A percentile compares a stretch with the other conserved stretches of the same genome.
Conservation (phyloP, 2,329 filamentous ascomycete genomes). For the Penicillium polonicum region DNA sequence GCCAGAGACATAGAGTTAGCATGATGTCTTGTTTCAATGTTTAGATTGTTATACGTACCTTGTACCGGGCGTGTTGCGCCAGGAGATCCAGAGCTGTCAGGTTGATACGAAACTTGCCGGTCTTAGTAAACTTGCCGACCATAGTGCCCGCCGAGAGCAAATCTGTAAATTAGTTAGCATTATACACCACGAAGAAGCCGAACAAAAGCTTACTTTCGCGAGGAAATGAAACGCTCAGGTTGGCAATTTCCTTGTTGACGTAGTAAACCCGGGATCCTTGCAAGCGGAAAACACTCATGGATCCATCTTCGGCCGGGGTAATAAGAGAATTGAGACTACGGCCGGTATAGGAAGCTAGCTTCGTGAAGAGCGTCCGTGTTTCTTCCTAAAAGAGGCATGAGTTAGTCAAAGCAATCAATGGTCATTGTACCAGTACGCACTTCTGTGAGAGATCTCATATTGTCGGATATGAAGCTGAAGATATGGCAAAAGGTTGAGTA, state of each 20-base stretch:
- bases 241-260: constrained; percentile 82
- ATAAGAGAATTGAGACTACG: constrained; percentile 4
- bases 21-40: not conserved
- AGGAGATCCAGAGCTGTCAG: constrained; percentile 89
- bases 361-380: constrained; percentile 74
- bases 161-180: too few relatives aligned
- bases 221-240: constrained; percentile 81
- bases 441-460: constrained; percentile 13
- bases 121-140: too few relatives aligned
- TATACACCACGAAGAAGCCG: too few relatives aligned
- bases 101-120: constrained; percentile 87
- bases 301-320: constrained; percentile 61
- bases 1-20: not conserved
- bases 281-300: constrained; percentile 68
- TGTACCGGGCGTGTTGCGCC: constrained; percentile 87
- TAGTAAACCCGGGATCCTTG: constrained; percentile 87
- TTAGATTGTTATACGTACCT: constrained; percentile 43
- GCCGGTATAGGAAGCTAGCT: constrained; percentile 92
- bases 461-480: constrained; percentile 3
- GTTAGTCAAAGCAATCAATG: not conserved
- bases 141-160: too few relatives aligned
- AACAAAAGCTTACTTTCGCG: constrained; percentile 51
- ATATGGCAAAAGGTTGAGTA: not conserved
- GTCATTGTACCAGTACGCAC: constrained; percentile 78
- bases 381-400: constrained; percentile 30